Evolutionary conservation across 2,329 filamentous ascomycete species (phyloP), one percentile per base, ranked within the genome.

Genomic region (Ophiocordyceps polyrhachis-furcata): DNA sequence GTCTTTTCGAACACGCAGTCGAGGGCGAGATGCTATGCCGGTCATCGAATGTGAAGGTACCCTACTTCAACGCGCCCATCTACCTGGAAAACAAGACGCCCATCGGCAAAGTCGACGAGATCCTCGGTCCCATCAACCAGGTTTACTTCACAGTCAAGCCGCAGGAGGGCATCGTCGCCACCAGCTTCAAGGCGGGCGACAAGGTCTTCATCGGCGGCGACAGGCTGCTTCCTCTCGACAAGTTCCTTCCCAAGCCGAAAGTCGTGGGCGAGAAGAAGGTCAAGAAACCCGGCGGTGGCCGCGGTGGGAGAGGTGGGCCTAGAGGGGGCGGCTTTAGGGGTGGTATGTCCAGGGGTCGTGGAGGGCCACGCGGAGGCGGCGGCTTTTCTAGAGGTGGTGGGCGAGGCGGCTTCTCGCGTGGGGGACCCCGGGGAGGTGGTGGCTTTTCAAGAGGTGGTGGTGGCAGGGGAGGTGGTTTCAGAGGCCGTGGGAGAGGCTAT

Each of bases 101-200:
- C 49, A 78, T 98, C 62, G 91, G 91, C 64, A 96, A 96, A 69
- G 83, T 98, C 60, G 91, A 98, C 68, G 91, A 98, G 69, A 83
- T 98, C 53, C 81, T 98, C 54, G 91, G 91, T 47, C 89, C 91
- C 51, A 84, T 98, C 66, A 96, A 94, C 73, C 83, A 95, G 66
- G 85, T 96, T 57, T 94, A 83, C 72, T 98, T 98, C 73, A 96
- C 89, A 57, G 83, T 98, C 65, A 96, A 96, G 70, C 88, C 89
- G 45, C 80, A 86, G 61, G 89, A 96, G 62, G 91, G 91, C 56
- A 96, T 98, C 62, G 83, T 93, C 65, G 87, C 91, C 49, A 77
- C 80, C 48, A 91, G 83, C 38, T 98, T 96, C 79, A 93, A 95
- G 71, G 68, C 80, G 50, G 91, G 91, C 60, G 91, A 96, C 73